These are phyloP conservation scores for Hypoxylon intermedium DNA, from an alignment of 495 filamentous ascomycete species.

Conservation along the genomic window DNA sequence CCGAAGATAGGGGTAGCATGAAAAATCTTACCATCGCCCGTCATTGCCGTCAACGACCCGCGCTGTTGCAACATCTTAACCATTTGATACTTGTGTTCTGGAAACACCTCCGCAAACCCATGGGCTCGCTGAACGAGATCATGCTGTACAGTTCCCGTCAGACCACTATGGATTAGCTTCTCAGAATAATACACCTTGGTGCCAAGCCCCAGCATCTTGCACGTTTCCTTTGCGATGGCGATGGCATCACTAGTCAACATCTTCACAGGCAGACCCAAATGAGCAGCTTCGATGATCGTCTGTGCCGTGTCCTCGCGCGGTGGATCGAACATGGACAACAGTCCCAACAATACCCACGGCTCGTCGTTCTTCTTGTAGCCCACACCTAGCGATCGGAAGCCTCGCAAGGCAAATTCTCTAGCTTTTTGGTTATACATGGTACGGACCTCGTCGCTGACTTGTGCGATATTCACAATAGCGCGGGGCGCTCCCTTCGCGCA, in stretches of 20 bases:
- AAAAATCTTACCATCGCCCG: constrained; percentile 72
- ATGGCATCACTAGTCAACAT: constrained; percentile 97
- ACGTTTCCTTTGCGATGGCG: constrained; percentile 89
- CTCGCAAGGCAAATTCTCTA: constrained; percentile 84
- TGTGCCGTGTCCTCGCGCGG: constrained; percentile 88
- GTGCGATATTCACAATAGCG: constrained; percentile 78
- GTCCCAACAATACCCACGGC: constrained; percentile 87
- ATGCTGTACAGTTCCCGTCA: constrained; percentile 88
- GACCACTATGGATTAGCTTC: constrained; percentile 77
- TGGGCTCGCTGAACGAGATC: constrained; percentile 93
- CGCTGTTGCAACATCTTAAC: constrained; percentile 96
- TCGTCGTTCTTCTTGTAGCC: constrained; percentile 78
- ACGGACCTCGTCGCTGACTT: constrained; percentile 73
- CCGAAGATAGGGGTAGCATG: not conserved
- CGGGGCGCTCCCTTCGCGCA: constrained; percentile 91
- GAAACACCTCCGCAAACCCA: constrained; percentile 95
- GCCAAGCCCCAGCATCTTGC: constrained; percentile 85
- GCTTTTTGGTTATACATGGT: constrained; percentile 84
- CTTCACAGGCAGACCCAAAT: constrained; percentile 86
- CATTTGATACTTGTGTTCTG: constrained; percentile 96
- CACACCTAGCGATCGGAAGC: constrained; percentile 91
- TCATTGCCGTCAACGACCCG: constrained; percentile 96
- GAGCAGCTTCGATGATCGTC: constrained; percentile 86
- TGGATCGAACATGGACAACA: constrained; percentile 90
- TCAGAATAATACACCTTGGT: constrained; percentile 95